Evolutionary conservation across 2,329 filamentous ascomycete species (phyloP).

Genomic region (Arthrobotrys conoides): DNA sequence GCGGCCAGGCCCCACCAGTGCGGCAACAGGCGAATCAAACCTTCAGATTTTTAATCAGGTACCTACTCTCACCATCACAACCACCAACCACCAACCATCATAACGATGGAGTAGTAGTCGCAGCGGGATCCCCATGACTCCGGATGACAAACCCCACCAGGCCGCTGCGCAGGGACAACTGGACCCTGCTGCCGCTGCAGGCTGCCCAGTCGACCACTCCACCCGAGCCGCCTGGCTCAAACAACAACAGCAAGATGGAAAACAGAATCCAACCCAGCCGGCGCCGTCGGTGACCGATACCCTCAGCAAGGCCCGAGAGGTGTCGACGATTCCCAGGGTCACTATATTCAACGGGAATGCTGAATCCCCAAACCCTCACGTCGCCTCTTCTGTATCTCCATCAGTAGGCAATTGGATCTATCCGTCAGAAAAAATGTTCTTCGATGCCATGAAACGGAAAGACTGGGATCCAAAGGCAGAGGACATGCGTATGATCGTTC

Average conservation of each 20-base stretch:
- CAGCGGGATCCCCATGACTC: conserved; percentile 32
- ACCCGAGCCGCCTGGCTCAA: conserved; percentile 87
- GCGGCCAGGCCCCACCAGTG: neutral
- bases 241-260: conserved; percentile 63
- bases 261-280: conserved; percentile 62
- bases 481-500: conserved; percentile 93
- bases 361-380: conserved; percentile 66
- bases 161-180: conserved; percentile 12
- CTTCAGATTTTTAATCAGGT: neutral
- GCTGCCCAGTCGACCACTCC: conserved; percentile 91
- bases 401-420: conserved; percentile 90
- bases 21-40: conserved; percentile 13
- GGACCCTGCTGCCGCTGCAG: conserved; percentile 65
- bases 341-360: conserved; percentile 65
- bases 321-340: conserved; percentile 84
- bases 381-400: conserved; percentile 68
- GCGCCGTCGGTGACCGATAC: conserved; percentile 63
- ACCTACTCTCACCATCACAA: neutral
- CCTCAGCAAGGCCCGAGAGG: conserved; percentile 78
- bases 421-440: conserved; percentile 96
- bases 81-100: neutral
- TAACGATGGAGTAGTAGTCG: conserved; percentile 4
- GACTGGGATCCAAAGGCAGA: conserved; percentile 78
- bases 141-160: conserved; percentile 22
- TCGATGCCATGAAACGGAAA: conserved; percentile 95